Base-by-base conservation (phyloP, 768 basidiomycete genomes). In the Boletus speciosus region DNA sequence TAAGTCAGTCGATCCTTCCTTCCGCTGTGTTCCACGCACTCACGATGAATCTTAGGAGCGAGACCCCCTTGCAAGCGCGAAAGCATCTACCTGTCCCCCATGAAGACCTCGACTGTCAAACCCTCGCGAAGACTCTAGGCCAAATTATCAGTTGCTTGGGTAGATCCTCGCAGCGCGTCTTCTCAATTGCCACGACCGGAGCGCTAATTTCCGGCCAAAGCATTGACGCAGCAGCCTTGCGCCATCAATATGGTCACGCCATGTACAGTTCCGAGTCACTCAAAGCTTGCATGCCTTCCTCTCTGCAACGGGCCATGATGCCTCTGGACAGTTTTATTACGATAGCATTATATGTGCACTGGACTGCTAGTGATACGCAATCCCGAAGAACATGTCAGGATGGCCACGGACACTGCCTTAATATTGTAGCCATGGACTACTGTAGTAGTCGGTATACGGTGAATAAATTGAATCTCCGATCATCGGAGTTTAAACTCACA, bases 51-150 rank as follows among this genome's bases (percentile, higher is more conserved):
- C 32, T 19, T 36, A 65, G 65, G 3, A 32, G 32, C 51, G n/a
- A 27, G 31, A 25, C 42, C 34, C 3, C 38, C 32, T 25, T 39
- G 14, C 31, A 29, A 56, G 40, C 52, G 45, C 37, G 49, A 50
- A 21, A 57, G 46, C 25, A 37, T 54, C 35, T 63, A 55, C n/a
- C 34, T 47, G 38, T 44, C 56, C 14, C 58, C 55, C 2, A 14
- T 31, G 21, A 54, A 34, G 39, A 43, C 23, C 2, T 16, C 25
- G 29, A 39, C 4, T 8, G 32, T 49, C 19, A 63, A 60, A 41
- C 64, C 64, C 36, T 56, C 64, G 39, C 57, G 52, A 39, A 59
- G 63, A 21, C 39, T 66, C 43, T 66, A 64, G 52, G 40, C 40
- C 27, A 43, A 14, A 3, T 38, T 44, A 11, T 15, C 19, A 10